phyloP scores from a whole-genome alignment of 2,329 filamentous ascomycete genomes.

The Trichoderma semiorbis region DNA sequence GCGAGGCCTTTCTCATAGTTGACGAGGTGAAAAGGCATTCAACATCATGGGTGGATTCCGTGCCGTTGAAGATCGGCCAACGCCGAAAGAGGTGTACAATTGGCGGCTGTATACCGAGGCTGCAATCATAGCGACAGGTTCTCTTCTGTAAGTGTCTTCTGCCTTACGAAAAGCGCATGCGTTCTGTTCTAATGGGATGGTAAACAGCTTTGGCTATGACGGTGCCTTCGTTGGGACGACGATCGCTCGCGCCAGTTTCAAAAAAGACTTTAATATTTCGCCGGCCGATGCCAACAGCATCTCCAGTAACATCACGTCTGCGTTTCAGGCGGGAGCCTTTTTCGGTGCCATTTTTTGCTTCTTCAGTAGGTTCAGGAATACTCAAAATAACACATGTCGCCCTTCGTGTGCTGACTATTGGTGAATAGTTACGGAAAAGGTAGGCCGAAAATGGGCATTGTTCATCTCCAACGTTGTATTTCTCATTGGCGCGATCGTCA shows the following conservation, averaged over 20 bases:
- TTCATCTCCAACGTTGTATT: conserved; percentile 46
- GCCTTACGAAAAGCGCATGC: fast-evolving
- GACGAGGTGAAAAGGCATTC: neutral
- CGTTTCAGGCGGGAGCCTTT: conserved; percentile 50
- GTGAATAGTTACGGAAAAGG: conserved; percentile 40
- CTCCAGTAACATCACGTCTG: conserved; percentile 44
- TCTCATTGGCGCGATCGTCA: conserved; percentile 42
- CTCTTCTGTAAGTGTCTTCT: conserved; percentile 32
- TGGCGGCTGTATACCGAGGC: conserved; percentile 48
- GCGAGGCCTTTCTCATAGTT: neutral
- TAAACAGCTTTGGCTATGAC: conserved; percentile 49
- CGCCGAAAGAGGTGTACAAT: conserved; percentile 54
- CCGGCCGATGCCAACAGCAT: conserved; percentile 30
- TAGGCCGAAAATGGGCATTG: conserved; percentile 48
- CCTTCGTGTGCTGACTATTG: neutral
- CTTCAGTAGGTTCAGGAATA: conserved; percentile 27
- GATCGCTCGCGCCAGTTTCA: conserved; percentile 47
- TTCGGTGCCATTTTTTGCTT: conserved; percentile 51
- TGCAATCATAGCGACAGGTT: conserved; percentile 47
- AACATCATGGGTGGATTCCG: conserved; percentile 38
- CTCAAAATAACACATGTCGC: neutral
- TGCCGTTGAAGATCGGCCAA: conserved; percentile 53
- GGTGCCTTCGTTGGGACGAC: conserved; percentile 54
- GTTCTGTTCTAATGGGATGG: neutral
- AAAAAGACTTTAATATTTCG: conserved; percentile 37